Conservation (phyloP, 2,329 filamentous ascomycete genomes). For the Macrophomina pseudophaseolina region DNA sequence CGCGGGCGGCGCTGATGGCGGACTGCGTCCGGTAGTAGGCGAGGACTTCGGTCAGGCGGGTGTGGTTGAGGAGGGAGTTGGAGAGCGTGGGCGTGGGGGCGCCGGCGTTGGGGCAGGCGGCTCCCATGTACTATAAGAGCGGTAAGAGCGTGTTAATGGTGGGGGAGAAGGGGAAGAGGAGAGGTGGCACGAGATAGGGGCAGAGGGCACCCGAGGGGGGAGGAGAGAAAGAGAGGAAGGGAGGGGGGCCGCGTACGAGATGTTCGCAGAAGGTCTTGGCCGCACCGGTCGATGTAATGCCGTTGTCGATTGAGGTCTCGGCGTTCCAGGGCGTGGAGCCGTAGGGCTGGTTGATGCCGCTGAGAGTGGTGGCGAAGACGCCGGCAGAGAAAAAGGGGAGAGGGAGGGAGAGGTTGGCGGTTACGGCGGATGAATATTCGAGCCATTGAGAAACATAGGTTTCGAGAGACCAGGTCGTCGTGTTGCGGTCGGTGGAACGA, state of each 20-base stretch:
- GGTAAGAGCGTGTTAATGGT: no score
- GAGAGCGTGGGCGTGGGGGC: not conserved
- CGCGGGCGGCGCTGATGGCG: not conserved
- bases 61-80: conserved; percentile 1
- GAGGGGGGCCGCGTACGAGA: not conserved
- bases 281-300: not conserved
- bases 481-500: not conserved
- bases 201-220: not conserved
- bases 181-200: not conserved
- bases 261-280: not conserved
- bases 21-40: not conserved
- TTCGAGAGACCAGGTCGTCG: not conserved
- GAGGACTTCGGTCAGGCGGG: not conserved
- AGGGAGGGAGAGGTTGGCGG: not conserved
- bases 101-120: not conserved
- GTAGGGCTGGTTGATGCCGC: not conserved
- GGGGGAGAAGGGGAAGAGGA: not conserved
- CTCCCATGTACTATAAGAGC: not conserved
- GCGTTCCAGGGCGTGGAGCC: not conserved
- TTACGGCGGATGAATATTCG: not conserved
- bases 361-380: not conserved
- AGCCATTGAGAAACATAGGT: not conserved
- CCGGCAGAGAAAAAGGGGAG: not conserved
- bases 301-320: not conserved
- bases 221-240: not conserved